Percentiles rank a stretch among this genome's conserved stretches.
These are phyloP conservation scores for Zymoseptoria passerinii DNA, from an alignment of 2,329 filamentous ascomycete species.

Conservation along the genomic window DNA sequence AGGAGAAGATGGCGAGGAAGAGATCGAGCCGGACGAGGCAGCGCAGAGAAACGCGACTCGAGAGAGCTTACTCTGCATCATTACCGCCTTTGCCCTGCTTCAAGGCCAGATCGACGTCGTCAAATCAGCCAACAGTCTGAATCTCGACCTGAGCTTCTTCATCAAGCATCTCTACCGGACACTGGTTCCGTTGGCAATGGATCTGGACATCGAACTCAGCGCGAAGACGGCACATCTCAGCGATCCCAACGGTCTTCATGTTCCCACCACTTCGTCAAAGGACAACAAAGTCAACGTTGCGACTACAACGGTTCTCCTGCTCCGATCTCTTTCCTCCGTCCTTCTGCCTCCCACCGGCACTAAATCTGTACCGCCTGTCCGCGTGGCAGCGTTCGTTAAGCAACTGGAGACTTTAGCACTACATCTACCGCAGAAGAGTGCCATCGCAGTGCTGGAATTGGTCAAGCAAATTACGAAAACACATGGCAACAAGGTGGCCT, in stretches of 20 bases:
- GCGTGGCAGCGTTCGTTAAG: slow-evolving; percentile 88
- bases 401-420: slow-evolving; percentile 74
- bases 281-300: slow-evolving; percentile 77
- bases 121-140: slow-evolving; percentile 70
- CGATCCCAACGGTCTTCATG: slow-evolving; percentile 48
- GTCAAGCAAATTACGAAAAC: slow-evolving; percentile 70
- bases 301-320: slow-evolving; percentile 84
- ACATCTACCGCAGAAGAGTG: slow-evolving; percentile 84
- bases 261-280: slow-evolving; percentile 28
- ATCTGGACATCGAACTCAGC: slow-evolving; percentile 76
- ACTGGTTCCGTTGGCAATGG: slow-evolving; percentile 67
- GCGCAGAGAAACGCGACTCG: slow-evolving; percentile 63
- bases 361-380: slow-evolving; percentile 67
- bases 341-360: slow-evolving; percentile 69
- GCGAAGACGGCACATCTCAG: slow-evolving; percentile 63
- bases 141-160: slow-evolving; percentile 92
- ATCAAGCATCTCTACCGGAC: slow-evolving; percentile 86
- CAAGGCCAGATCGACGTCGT: slow-evolving; percentile 79
- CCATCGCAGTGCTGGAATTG: slow-evolving; percentile 69
- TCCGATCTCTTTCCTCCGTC: slow-evolving; percentile 74
- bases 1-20: slow-evolving; percentile 35
- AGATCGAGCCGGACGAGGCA: slow-evolving; percentile 37
- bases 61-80: slow-evolving; percentile 85
- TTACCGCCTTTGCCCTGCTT: slow-evolving; percentile 92
- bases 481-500: slow-evolving; percentile 71